Evolutionary conservation across 2,329 filamentous ascomycete genomes (phyloP).

Genomic region (Juglanconis oblonga): DNA sequence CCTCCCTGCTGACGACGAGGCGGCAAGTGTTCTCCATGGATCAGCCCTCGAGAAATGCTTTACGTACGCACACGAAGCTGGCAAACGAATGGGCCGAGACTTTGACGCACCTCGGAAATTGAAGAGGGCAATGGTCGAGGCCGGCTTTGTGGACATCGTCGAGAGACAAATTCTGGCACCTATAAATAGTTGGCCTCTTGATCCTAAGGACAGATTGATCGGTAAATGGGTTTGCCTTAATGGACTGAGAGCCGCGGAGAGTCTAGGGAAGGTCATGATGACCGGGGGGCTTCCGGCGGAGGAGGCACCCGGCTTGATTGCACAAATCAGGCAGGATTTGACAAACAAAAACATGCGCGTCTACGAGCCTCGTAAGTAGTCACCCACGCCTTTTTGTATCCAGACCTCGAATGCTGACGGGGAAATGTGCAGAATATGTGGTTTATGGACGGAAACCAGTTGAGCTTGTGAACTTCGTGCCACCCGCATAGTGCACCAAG

Average conservation of each 20-base stretch:
- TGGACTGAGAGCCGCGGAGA: background rate
- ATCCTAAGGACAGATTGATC: background rate
- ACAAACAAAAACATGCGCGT: background rate
- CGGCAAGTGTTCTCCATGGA: background rate
- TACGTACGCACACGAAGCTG: background rate
- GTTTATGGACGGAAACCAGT: background rate
- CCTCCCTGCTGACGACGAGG: background rate
- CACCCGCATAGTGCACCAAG: too few relatives aligned
- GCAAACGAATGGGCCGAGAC: constrained; percentile 16
- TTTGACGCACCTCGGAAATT: constrained; percentile 21
- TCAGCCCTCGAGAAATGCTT: background rate
- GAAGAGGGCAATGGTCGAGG: constrained; percentile 24
- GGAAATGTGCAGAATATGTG: background rate
- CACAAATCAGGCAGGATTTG: background rate
- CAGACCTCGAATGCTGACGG: background rate
- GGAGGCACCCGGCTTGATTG: background rate
- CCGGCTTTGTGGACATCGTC: constrained; percentile 27
- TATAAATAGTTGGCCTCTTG: background rate
- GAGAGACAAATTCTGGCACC: constrained; percentile 14
- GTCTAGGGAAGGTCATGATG: background rate
- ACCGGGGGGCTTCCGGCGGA: background rate
- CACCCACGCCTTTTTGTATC: background rate
- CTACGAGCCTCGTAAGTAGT: background rate
- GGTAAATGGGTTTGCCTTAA: background rate
- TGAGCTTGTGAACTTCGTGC: background rate